Base-by-base conservation (phyloP, 495 filamentous ascomycete species). In the Xanthoparmelia taractica region DNA sequence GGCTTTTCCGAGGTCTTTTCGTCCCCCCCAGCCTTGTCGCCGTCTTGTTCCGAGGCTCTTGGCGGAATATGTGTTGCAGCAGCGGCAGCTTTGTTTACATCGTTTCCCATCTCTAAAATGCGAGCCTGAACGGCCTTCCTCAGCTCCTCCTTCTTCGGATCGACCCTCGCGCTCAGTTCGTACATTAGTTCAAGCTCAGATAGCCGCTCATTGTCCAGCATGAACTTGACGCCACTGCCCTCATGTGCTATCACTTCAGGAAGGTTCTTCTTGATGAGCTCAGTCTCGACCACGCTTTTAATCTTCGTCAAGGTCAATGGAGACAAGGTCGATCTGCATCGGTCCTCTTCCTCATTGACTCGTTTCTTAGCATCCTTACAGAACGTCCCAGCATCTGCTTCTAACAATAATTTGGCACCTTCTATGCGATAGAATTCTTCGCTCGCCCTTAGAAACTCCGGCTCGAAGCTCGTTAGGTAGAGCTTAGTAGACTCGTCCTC, bases 171-270 rank as follows among this genome's bases (percentile, higher is more conserved):
- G 63, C 92, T 87, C 12, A 96, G 83, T 25, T 84, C 75, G 70
- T 92, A 97, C 8, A 97, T 78, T 57, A 90, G 86, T 18, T 77
- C 74, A 12, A 99, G 76, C 64, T 91, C 92, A 10, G 89, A 84
- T 20, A 87, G 57, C 54, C 86, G 83, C 68, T 97, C 88, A 65
- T 96, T 89, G 69, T 97, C 91, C 45, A 97, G 85, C 94, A 99
- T 99, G 68, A 80, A 81, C 59, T 82, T 83, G 57, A 97, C 83
- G 25, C 94, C 94, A 59, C 85, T 96, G 2, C 84, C 84, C 68
- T 96, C 89, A 70, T 96, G 82, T 29, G 84, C 81, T 61, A 97
- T 84, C 58, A 99, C 87, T 18, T 96, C 92, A 6, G 82, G 76
- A 17, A 97, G 83, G 60, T 91, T 87, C 12, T 80, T 82, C 36